Conservation (phyloP, 139 green algal species). For the Picochlorum sp. region DNA sequence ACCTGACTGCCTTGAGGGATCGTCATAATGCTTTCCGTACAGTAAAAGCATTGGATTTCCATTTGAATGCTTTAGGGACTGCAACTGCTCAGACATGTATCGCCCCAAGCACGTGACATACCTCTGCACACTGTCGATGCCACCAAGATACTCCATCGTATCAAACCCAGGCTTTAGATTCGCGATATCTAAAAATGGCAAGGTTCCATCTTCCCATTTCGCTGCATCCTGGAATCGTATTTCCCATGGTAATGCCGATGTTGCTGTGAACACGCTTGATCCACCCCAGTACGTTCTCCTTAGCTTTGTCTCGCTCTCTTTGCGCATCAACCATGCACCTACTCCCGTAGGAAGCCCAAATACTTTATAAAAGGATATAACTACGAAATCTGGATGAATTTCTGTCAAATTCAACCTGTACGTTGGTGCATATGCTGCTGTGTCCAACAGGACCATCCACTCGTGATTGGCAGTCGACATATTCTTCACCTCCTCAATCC, state of each 20-base stretch:
- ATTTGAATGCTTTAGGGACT: slow-evolving; percentile 51
- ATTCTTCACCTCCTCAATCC: slow-evolving; percentile 21
- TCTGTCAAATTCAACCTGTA: slow-evolving; percentile 61
- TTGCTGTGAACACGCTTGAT: slow-evolving; percentile 53
- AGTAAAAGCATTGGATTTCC: slow-evolving; percentile 40
- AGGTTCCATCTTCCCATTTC: slow-evolving; percentile 78
- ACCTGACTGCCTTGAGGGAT: neutral
- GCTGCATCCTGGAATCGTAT: slow-evolving; percentile 35
- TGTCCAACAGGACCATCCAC: slow-evolving; percentile 79
- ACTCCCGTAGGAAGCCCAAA: slow-evolving; percentile 73
- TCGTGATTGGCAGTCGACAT: neutral
- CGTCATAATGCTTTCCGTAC: slow-evolving; percentile 39
- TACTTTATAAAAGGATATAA: slow-evolving; percentile 90
- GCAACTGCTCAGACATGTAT: slow-evolving; percentile 37
- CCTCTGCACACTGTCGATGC: neutral
- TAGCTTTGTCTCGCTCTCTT: slow-evolving; percentile 27
- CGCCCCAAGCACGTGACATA: slow-evolving; percentile 1
- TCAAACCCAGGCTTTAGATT: slow-evolving; percentile 41
- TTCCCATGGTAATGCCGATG: slow-evolving; percentile 38
- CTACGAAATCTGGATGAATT: slow-evolving; percentile 69
- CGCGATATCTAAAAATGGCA: slow-evolving; percentile 61
- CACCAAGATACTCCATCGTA: slow-evolving; percentile 31
- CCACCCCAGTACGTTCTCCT: slow-evolving; percentile 70
- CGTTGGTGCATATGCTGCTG: slow-evolving; percentile 70
- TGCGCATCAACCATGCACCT: slow-evolving; percentile 69